These are phyloP conservation scores for Termitomyces sp. DNA, from an alignment of 768 basidiomycete species.

Conservation along the genomic window DNA sequence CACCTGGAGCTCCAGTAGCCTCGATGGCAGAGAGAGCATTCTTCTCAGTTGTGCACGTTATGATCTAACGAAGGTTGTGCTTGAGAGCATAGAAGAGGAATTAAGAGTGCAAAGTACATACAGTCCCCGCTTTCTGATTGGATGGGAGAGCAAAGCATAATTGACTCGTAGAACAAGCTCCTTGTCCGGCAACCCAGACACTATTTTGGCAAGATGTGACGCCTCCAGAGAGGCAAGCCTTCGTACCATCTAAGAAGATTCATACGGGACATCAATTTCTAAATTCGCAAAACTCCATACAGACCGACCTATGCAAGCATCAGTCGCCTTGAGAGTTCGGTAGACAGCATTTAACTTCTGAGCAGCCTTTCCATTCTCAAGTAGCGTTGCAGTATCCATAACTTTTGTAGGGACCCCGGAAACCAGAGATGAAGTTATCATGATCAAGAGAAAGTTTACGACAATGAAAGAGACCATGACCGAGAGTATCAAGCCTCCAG, in stretches of 20 bases:
- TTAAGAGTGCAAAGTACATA: conserved; percentile 19
- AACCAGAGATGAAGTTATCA: conserved; percentile 9
- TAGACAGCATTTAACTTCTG: conserved; percentile 48
- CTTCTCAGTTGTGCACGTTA: conserved; percentile 49
- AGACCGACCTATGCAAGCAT: conserved; percentile 39
- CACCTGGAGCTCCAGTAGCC: conserved; percentile 40
- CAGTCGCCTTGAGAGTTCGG: conserved; percentile 28
- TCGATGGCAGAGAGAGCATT: conserved; percentile 40
- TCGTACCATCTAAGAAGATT: conserved; percentile 28
- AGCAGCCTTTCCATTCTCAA: conserved; percentile 43
- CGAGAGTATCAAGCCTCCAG: conserved; percentile 4
- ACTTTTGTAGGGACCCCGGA: conserved; percentile 24
- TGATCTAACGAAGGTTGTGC: conserved; percentile 21
- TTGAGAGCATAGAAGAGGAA: not conserved
- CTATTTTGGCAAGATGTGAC: conserved; percentile 36
- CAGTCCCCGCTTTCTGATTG: conserved; percentile 35
- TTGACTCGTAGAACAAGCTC: conserved; percentile 28
- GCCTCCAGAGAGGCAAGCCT: conserved; percentile 37
- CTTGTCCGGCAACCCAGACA: conserved; percentile 30
- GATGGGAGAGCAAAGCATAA: conserved; percentile 51
- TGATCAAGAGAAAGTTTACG: conserved; percentile 10
- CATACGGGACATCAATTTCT: not conserved
- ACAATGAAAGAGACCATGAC: conserved; percentile 12
- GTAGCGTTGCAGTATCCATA: conserved; percentile 23
- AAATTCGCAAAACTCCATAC: not conserved